A percentile compares a stretch with the other conserved stretches of the same genome.
Evolutionary conservation across 495 filamentous ascomycete genomes (phyloP).

Genomic region (Hypoxylon rickii): DNA sequence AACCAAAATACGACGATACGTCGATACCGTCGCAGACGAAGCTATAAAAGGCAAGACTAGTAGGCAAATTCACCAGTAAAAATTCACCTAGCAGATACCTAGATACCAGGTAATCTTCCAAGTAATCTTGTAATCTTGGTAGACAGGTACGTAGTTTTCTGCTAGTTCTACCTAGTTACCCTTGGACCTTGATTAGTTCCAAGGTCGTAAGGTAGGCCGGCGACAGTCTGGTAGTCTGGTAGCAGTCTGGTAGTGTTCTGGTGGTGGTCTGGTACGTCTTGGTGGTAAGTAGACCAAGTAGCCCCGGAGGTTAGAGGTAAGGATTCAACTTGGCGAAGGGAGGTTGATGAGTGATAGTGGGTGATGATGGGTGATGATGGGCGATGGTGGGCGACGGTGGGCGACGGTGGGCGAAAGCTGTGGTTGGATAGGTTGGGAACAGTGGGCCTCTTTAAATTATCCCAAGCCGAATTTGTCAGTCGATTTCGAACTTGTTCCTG

Average conservation of each 20-base stretch:
- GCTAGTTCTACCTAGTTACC: too few relatives aligned
- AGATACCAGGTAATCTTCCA: constrained; percentile 5
- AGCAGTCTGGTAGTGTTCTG: too few relatives aligned
- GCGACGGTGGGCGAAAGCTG: constrained; percentile 9
- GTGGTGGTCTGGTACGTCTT: too few relatives aligned
- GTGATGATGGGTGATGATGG: too few relatives aligned
- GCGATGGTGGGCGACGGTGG: neutral
- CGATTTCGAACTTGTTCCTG: constrained; percentile 27
- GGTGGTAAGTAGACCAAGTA: too few relatives aligned
- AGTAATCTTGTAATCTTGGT: constrained; percentile 15
- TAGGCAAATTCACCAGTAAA: too few relatives aligned
- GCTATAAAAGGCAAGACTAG: constrained; percentile 13
- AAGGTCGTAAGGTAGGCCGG: neutral
- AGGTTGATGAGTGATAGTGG: too few relatives aligned
- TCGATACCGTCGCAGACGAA: constrained; percentile 9
- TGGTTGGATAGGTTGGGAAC: constrained; percentile 27
- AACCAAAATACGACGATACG: neutral
- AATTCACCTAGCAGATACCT: too few relatives aligned
- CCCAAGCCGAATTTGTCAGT: constrained; percentile 30
- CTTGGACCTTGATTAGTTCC: too few relatives aligned
- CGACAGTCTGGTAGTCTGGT: too few relatives aligned
- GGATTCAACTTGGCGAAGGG: too few relatives aligned
- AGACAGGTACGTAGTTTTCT: neutral
- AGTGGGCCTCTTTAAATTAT: constrained; percentile 31
- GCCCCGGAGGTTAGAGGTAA: too few relatives aligned